Conservation (phyloP, 306 rosid genomes). For the Cajanus cajan region DNA sequence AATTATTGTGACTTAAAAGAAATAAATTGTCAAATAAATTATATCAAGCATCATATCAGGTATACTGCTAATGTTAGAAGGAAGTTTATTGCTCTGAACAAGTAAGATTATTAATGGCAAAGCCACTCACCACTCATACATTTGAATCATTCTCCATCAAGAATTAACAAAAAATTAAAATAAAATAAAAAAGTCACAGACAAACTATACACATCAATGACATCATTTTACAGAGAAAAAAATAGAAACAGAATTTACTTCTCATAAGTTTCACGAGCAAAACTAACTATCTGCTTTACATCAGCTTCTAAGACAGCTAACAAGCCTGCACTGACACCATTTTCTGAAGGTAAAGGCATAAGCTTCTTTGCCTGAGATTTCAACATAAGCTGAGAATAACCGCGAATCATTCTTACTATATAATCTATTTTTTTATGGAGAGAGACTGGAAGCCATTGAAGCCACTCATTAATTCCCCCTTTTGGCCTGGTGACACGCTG, state of each 20-base stretch:
- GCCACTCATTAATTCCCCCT: constrained; percentile 84
- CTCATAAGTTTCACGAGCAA: constrained; percentile 73
- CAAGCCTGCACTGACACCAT: constrained; percentile 67
- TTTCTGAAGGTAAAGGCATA: constrained; percentile 52
- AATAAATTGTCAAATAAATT: constrained; percentile 12
- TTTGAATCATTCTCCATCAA: constrained; percentile 15
- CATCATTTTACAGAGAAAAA: constrained; percentile 19
- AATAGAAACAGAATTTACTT: constrained; percentile 52
- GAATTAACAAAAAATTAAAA: not conserved
- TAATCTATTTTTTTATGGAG: constrained; percentile 63
- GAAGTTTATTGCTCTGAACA: not conserved
- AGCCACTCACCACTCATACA: not conserved
- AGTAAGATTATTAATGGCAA: constrained; percentile 7
- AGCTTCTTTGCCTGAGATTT: constrained; percentile 47
- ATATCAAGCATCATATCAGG: not conserved
- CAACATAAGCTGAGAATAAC: constrained; percentile 42
- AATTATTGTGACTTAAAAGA: not conserved
- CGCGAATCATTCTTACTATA: constrained; percentile 44
- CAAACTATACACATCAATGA: not conserved
- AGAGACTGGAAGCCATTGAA: constrained; percentile 92
- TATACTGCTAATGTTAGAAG: constrained; percentile 3
- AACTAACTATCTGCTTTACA: constrained; percentile 62
- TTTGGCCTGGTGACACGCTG: constrained; percentile 93
- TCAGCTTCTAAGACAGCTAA: constrained; percentile 82
- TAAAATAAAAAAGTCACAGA: not conserved